Conservation (phyloP, 495 filamentous ascomycete genomes). For the Talaromyces adpressus region DNA sequence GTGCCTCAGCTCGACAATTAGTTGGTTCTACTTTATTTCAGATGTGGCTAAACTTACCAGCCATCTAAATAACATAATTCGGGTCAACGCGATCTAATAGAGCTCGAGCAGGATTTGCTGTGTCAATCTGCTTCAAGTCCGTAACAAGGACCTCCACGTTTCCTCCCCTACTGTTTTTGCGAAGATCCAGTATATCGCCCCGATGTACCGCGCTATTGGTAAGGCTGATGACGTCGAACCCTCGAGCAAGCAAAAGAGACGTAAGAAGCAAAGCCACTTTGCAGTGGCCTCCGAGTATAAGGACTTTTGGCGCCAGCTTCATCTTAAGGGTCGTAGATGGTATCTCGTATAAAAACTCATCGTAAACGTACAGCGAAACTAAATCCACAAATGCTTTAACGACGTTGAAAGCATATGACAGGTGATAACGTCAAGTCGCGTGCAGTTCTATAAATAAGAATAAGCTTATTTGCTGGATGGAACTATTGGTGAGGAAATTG, state of each 20-base stretch:
- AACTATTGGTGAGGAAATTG: background rate
- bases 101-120: background rate
- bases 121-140: background rate
- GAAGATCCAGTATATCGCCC: background rate
- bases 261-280: slow-evolving; percentile 2
- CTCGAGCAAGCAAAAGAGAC: background rate
- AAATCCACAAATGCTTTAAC: background rate
- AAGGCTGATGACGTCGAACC: background rate
- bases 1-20: background rate
- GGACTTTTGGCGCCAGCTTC: background rate
- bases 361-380: background rate
- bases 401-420: background rate
- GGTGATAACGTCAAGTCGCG: background rate
- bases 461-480: background rate
- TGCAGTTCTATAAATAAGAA: background rate
- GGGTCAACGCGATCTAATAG: background rate
- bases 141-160: background rate
- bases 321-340: background rate
- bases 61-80: slow-evolving; percentile 5
- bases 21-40: background rate
- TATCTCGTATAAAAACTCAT: background rate
- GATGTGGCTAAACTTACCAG: background rate
- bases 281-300: background rate
- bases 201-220: background rate
- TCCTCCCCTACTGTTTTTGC: background rate